Evolutionary conservation across 169 alveolate species (phyloP).

Genomic region (Theileria luwenshuni): DNA sequence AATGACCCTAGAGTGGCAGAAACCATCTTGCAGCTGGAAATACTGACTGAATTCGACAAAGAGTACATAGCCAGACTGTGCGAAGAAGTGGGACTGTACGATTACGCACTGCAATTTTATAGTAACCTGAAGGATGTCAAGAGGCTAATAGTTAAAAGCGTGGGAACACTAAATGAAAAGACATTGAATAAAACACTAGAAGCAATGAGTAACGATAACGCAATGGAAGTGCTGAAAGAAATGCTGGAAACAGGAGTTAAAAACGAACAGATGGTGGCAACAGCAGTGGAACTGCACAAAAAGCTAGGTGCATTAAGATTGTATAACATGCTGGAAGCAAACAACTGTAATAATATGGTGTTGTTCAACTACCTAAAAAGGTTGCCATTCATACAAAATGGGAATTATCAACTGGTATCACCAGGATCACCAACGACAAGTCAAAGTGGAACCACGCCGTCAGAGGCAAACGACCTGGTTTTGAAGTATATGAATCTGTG

Average conservation of each 20-base stretch:
- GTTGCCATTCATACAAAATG: slow-evolving; percentile 6
- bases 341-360: slow-evolving; percentile 28
- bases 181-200: slow-evolving; percentile 83
- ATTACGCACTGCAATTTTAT: slow-evolving; percentile 93
- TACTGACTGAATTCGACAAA: slow-evolving; percentile 96
- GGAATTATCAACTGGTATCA: not conserved
- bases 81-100: slow-evolving; percentile 96
- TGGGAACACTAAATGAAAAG: slow-evolving; percentile 73
- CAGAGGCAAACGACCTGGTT: slow-evolving; percentile 41
- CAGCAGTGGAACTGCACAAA: slow-evolving; percentile 64
- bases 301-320: slow-evolving; percentile 74
- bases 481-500: slow-evolving; percentile 97
- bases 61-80: slow-evolving; percentile 94
- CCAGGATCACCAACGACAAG: not conserved
- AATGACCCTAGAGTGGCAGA: slow-evolving; percentile 94
- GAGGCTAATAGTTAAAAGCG: slow-evolving; percentile 82
- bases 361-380: not conserved
- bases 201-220: slow-evolving; percentile 79
- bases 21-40: slow-evolving; percentile 92
- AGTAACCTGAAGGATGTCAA: slow-evolving; percentile 16
- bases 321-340: slow-evolving; percentile 65
- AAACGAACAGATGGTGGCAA: slow-evolving; percentile 66
- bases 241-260: slow-evolving; percentile 65
- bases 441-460: not conserved
- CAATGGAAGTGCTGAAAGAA: slow-evolving; percentile 62